Evolutionary conservation across 2,329 filamentous ascomycete species (phyloP), one percentile per base, ranked within the genome.

Genomic region (Verticillium zaregamsianum): DNA sequence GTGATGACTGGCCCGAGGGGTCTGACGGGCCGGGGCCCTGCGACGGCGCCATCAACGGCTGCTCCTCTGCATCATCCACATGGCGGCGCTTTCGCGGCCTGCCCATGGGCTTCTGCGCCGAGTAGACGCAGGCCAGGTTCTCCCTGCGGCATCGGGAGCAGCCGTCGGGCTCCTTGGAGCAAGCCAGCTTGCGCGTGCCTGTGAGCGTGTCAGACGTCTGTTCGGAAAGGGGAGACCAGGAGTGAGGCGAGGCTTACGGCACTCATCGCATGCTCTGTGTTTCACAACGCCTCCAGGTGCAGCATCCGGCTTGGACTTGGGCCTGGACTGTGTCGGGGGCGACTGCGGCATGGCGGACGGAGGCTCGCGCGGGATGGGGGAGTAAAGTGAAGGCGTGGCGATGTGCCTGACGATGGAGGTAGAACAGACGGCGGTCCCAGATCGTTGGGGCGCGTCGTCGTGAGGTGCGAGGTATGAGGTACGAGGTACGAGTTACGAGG

Each of bases 251-350:
- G 45, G 80, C 85, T 74, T 80, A 89, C 87, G 81, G 74, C 87
- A 90, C 72, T 88, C 86, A 72, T 90, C 87, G 72, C 87, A 90
- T 64, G 86, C 86, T 57, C 85, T 80, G 65, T 84, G 85, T 69
- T 86, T 88, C 63, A 76, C 70, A 63, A 73, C 66, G 58, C 65
- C 28, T 28, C 28, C 67, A 49, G 40, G 9, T 9, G 40, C n/a
- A 23, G 12, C 9, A 23, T 49, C 40, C n/a, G 40, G 20, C 40
- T 23, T 49, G 54, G 64, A 59, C 57, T 62, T 59, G 60, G 58
- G 31, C 59, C 62, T 58, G 54, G 25, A 33, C 54, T 31, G 25
- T 49, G n/a, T 49, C 20, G 40, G 40, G 8, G 40, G 40, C 20
- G 40, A 49, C 40, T 49, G 40, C 6, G 40, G 23, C 40, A 49